phyloP scores from a whole-genome alignment of 306 rosid species.

The Quercus aquifolioides region DNA sequence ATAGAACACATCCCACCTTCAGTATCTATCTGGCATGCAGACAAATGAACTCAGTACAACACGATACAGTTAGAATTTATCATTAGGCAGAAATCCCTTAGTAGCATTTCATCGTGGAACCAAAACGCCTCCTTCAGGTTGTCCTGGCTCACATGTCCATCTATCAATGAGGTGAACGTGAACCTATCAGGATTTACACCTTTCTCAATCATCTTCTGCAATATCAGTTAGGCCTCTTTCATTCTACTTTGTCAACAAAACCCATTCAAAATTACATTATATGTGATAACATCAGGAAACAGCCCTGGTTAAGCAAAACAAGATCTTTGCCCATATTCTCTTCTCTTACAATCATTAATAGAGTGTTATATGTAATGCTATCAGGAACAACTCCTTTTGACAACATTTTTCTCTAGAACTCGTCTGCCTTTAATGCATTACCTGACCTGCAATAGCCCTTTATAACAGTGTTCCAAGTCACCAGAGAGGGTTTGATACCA shows the following conservation, averaged over 20 bases:
- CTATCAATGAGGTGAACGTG: constrained; percentile 68
- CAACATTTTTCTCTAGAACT: constrained; percentile 61
- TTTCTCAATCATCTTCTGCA: constrained; percentile 68
- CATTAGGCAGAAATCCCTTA: constrained; percentile 87
- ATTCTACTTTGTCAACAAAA: constrained; percentile 69
- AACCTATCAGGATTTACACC: constrained; percentile 72
- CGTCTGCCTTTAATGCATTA: constrained; percentile 49
- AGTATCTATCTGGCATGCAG: constrained; percentile 1
- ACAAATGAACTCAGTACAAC: constrained; percentile 1
- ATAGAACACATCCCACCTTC: constrained; percentile 30
- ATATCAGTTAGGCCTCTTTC: constrained; percentile 66
- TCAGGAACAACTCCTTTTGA: constrained; percentile 65
- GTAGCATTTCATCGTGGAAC: constrained; percentile 84
- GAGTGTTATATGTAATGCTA: constrained; percentile 73
- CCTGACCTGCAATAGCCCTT: constrained; percentile 81
- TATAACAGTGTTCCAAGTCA: constrained; percentile 68
- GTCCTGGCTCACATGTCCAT: constrained; percentile 80
- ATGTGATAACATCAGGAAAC: constrained; percentile 60
- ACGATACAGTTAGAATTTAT: constrained; percentile 45
- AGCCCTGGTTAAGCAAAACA: constrained; percentile 46
- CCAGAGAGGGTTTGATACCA: constrained; percentile 58
- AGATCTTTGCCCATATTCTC: constrained; percentile 68
- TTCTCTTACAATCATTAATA: constrained; percentile 66
- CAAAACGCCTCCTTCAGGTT: constrained; percentile 81
- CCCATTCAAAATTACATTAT: constrained; percentile 63